Percentiles rank a stretch among this genome's conserved stretches.
Evolutionary conservation across 2,329 filamentous ascomycete species (phyloP).

Genomic region (Cercospora zeae-maydis): DNA sequence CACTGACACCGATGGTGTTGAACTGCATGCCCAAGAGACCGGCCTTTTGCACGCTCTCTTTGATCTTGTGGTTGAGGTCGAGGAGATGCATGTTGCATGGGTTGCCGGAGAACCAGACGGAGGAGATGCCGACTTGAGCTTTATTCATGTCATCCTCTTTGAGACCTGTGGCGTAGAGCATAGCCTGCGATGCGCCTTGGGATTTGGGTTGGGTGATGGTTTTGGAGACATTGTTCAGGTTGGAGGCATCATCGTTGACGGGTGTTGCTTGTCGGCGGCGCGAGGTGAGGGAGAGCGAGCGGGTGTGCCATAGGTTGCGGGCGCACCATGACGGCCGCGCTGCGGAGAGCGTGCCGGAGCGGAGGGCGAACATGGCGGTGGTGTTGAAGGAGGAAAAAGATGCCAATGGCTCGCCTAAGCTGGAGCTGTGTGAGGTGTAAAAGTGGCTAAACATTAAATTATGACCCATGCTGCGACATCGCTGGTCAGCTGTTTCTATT

Average conservation of each 20-base stretch:
- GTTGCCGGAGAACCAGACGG: conserved; percentile 97
- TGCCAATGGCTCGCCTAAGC: not conserved
- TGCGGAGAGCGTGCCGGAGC: conserved; percentile 11
- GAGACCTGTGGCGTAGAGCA: conserved; percentile 95
- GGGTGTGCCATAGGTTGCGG: conserved; percentile 23
- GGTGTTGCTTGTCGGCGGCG: conserved; percentile 25
- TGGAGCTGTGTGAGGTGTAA: not conserved
- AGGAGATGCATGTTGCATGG: conserved; percentile 99
- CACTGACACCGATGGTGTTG: conserved; percentile 97
- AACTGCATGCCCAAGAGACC: conserved; percentile 90
- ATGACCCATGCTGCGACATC: not conserved
- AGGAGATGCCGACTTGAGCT: conserved; percentile 95
- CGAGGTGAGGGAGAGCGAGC: conserved; percentile 14
- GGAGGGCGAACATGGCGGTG: conserved; percentile 19
- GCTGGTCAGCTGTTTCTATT: not conserved
- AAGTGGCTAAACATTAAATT: conserved; percentile 2
- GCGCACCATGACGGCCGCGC: conserved; percentile 27
- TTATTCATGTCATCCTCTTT: conserved; percentile 86
- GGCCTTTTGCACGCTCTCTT: conserved; percentile 67
- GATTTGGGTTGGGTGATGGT: conserved; percentile 94
- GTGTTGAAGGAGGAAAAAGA: not conserved
- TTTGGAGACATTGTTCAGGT: conserved; percentile 78
- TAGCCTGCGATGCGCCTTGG: conserved; percentile 96
- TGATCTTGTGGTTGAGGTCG: conserved; percentile 77
- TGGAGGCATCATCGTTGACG: conserved; percentile 27